Conservation (phyloP, 495 filamentous ascomycete species). For the Neurospora sp. region DNA sequence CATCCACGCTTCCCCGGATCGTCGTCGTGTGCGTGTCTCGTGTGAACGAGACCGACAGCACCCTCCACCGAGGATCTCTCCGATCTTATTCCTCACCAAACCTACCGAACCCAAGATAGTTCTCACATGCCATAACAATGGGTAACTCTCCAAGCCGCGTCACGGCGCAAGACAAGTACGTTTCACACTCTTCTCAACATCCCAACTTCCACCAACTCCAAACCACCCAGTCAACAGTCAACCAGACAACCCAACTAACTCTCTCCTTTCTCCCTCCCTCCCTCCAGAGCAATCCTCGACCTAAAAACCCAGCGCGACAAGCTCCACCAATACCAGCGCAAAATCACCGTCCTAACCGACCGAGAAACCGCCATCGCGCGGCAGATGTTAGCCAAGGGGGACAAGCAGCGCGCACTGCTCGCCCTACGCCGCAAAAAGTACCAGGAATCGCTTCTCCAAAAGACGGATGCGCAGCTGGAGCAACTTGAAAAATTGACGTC, state of each 20-base stretch:
- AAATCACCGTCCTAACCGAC: conserved; percentile 72
- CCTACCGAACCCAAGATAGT: background rate
- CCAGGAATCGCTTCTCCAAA: conserved; percentile 79
- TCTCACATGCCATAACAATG: conserved; percentile 22
- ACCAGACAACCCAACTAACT: background rate
- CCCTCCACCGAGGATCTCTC: background rate
- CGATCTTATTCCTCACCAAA: background rate
- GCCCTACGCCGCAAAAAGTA: conserved; percentile 94
- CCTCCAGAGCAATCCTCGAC: conserved; percentile 72
- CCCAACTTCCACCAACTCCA: background rate
- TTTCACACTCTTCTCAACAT: background rate
- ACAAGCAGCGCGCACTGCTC: conserved; percentile 73
- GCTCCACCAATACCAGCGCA: conserved; percentile 79
- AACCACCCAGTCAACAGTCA: background rate
- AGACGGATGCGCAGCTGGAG: conserved; percentile 85
- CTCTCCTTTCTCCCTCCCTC: background rate
- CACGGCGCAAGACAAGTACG: conserved; percentile 38
- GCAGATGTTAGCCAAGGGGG: conserved; percentile 61
- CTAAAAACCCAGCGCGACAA: conserved; percentile 96
- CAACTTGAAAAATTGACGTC: conserved; percentile 75
- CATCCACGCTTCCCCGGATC: background rate
- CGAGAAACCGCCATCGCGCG: conserved; percentile 77
- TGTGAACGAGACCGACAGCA: background rate
- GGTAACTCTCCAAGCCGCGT: conserved; percentile 35
- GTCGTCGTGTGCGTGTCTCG: background rate